Evolutionary conservation across 331 rosid genomes (phyloP).

Genomic region (Pyrus hybrid): DNA sequence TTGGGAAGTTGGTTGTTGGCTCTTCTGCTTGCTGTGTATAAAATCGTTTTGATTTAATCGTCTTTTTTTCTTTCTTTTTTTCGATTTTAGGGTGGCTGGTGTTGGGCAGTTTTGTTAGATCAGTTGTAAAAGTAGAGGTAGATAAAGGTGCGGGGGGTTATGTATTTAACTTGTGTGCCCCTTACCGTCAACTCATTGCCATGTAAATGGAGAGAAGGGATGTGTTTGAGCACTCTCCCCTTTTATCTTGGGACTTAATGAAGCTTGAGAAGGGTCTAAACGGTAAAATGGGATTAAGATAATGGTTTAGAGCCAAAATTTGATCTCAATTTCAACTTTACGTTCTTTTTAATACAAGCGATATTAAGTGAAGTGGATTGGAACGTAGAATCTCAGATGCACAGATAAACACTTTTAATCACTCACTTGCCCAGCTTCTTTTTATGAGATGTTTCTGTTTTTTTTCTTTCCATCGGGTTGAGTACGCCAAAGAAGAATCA

Average conservation of each 20-base stretch:
- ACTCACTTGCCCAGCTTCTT: not conserved
- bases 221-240: not conserved
- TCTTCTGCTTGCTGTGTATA: not conserved
- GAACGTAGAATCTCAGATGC: not conserved
- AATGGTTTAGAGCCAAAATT: not conserved
- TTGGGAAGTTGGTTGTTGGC: not conserved
- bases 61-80: not conserved
- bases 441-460: not conserved
- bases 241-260: not conserved
- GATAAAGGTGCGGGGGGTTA: not conserved
- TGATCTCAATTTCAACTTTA: not conserved
- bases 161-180: not conserved
- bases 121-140: not conserved
- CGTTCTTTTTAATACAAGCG: not conserved
- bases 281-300: not conserved
- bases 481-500: not conserved
- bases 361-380: not conserved
- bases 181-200: not conserved
- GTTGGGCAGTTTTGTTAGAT: constrained; percentile 16
- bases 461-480: not conserved
- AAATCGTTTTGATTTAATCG: not conserved
- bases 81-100: constrained; percentile 9
- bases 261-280: not conserved
- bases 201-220: not conserved
- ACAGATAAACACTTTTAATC: not conserved